A percentile compares a stretch with the other conserved stretches of the same genome.
These are phyloP conservation scores for Coniella lustricola DNA, from an alignment of 2,329 filamentous ascomycete species.

Conservation along the genomic window DNA sequence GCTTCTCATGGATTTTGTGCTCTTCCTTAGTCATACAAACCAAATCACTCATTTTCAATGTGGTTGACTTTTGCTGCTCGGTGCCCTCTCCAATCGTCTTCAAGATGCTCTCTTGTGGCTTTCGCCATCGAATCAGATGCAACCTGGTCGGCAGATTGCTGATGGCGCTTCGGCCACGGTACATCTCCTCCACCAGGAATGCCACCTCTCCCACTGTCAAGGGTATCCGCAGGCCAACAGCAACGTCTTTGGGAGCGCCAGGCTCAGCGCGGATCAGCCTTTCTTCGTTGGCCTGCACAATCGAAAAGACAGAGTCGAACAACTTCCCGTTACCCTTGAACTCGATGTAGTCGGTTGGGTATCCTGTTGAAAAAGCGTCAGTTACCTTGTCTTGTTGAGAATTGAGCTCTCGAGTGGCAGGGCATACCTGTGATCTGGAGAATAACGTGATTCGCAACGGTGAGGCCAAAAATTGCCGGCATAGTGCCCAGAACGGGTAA, in stretches of 20 bases:
- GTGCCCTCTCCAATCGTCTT: conserved; percentile 55
- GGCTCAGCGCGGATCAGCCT: conserved; percentile 53
- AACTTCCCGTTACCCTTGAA: conserved; percentile 83
- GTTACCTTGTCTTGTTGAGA: too few species aligned
- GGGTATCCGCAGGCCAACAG: conserved; percentile 70
- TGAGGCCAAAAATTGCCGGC: conserved; percentile 93
- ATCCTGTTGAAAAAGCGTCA: conserved; percentile 39
- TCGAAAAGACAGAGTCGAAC: conserved; percentile 75
- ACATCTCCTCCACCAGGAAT: conserved; percentile 87
- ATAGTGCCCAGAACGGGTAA: conserved; percentile 92
- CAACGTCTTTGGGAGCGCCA: conserved; percentile 39
- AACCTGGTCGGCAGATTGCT: conserved; percentile 76
- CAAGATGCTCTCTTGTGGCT: conserved; percentile 52
- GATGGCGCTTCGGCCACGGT: conserved; percentile 71
- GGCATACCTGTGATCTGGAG: conserved; percentile 56
- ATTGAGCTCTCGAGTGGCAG: background rate
- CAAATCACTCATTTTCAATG: conserved; percentile 60
- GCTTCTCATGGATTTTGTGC: conserved; percentile 68
- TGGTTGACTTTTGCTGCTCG: conserved; percentile 72
- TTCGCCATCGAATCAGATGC: conserved; percentile 72
- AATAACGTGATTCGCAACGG: conserved; percentile 87
- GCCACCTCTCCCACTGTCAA: conserved; percentile 74
- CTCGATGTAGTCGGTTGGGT: conserved; percentile 77
- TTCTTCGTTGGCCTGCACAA: conserved; percentile 72
- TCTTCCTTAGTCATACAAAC: conserved; percentile 95